phyloP scores from a whole-genome alignment of 768 basidiomycete species.

The Pulveroboletus sp. region DNA sequence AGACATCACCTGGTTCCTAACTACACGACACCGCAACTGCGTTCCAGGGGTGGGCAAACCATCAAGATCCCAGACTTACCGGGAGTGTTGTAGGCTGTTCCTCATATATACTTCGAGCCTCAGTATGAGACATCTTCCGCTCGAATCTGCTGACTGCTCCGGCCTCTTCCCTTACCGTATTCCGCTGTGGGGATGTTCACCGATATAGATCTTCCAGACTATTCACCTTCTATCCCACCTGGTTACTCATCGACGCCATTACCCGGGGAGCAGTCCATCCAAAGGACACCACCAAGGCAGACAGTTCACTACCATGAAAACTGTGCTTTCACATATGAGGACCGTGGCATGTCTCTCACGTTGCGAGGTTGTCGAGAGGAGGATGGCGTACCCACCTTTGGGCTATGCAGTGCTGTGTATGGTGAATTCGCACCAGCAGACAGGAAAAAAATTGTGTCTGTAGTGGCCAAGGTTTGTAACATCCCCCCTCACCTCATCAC shows the following conservation, averaged over 20 bases:
- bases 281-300: constrained; percentile 42
- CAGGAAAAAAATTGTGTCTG: constrained; percentile 25
- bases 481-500: not conserved
- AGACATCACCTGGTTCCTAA: constrained; percentile 17
- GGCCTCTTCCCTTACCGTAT: not conserved
- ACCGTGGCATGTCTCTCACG: constrained; percentile 27
- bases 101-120: constrained; percentile 18
- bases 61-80: constrained; percentile 3
- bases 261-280: constrained; percentile 49
- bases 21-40: constrained; percentile 10
- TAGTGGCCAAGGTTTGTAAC: constrained; percentile 24
- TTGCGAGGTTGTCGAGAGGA: constrained; percentile 31
- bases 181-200: constrained; percentile 13
- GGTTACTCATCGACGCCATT: constrained; percentile 53
- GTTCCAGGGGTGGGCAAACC: constrained; percentile 1
- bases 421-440: constrained; percentile 28
- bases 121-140: not conserved
- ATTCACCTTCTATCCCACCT: constrained; percentile 53
- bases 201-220: constrained; percentile 38
- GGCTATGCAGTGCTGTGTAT: constrained; percentile 25
- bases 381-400: constrained; percentile 26
- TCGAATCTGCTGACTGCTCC: not conserved
- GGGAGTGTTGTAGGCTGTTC: constrained; percentile 7
- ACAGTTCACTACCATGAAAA: constrained; percentile 8
- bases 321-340: constrained; percentile 29